Evolutionary conservation across 2,329 filamentous ascomycete genomes (phyloP).

Genomic region (Shiraia bambusicola): DNA sequence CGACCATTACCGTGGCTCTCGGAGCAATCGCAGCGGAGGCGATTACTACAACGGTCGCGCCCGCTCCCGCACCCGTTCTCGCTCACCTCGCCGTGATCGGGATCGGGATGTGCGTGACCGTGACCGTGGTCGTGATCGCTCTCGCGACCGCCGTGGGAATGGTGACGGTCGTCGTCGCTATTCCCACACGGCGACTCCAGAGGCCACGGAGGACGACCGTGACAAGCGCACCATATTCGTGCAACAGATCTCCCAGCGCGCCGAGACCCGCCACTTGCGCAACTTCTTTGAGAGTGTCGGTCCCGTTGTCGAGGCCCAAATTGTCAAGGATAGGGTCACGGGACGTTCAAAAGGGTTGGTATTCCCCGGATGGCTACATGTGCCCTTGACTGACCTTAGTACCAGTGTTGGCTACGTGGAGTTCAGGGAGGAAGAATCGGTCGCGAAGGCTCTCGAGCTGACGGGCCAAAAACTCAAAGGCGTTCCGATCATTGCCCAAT

Average conservation of each 20-base stretch:
- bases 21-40: conserved; percentile 30
- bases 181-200: conserved; percentile 60
- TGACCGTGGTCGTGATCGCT: conserved; percentile 57
- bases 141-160: conserved; percentile 44
- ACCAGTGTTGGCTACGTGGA: conserved; percentile 96
- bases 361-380: neutral
- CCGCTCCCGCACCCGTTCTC: conserved; percentile 40
- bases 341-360: conserved; percentile 94
- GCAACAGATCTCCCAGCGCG: conserved; percentile 91
- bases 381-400: conserved; percentile 47
- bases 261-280: conserved; percentile 89
- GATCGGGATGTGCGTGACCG: conserved; percentile 48
- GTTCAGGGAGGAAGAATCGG: conserved; percentile 94
- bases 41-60: conserved; percentile 46
- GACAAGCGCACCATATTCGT: conserved; percentile 97
- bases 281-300: conserved; percentile 95
- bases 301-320: conserved; percentile 93
- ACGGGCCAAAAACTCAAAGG: conserved; percentile 98
- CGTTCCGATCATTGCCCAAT: conserved; percentile 97
- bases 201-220: conserved; percentile 90
- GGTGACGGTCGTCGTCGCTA: conserved; percentile 48
- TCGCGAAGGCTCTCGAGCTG: conserved; percentile 90
- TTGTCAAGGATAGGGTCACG: conserved; percentile 96
- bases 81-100: conserved; percentile 44
- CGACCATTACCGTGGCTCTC: conserved; percentile 31